These are phyloP conservation scores for Azolla pinnata DNA, from an alignment of 75 land plant species.

Conservation along the genomic window DNA sequence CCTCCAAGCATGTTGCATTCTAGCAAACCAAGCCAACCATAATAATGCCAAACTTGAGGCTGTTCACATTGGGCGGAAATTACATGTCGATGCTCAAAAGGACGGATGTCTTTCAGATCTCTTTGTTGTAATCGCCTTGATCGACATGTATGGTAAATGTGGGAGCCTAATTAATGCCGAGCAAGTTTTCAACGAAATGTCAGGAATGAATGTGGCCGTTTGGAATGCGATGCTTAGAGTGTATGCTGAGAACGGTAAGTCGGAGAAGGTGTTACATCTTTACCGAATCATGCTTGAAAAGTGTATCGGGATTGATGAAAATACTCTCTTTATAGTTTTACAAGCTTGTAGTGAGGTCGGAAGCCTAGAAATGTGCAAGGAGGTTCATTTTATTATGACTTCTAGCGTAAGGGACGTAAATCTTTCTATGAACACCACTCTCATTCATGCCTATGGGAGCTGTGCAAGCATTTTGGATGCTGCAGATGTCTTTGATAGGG, in stretches of 20 bases:
- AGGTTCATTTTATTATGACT: not conserved
- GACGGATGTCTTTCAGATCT: too few relatives aligned
- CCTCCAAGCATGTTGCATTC: too few relatives aligned
- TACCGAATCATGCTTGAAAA: not conserved
- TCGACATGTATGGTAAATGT: not conserved
- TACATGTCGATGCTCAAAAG: too few relatives aligned
- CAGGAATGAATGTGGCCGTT: not conserved
- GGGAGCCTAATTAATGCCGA: not conserved
- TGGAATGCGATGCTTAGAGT: not conserved
- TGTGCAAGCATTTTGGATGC: not conserved
- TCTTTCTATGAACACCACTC: not conserved
- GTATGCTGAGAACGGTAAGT: not conserved
- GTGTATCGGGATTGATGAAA: not conserved
- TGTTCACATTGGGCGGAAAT: too few relatives aligned
- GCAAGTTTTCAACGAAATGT: not conserved
- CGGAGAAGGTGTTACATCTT: not conserved
- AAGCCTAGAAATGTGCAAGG: not conserved
- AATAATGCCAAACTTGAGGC: too few relatives aligned
- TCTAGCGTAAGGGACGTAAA: not conserved
- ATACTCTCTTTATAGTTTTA: not conserved
- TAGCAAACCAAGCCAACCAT: too few relatives aligned
- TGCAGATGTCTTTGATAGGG: slow-evolving; percentile 2
- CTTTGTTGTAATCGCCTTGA: not conserved
- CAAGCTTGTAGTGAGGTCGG: not conserved
- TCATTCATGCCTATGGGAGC: slow-evolving; percentile 1